Base-by-base conservation (phyloP, 805 yeast species). In the Myxozyma neotropica region DNA sequence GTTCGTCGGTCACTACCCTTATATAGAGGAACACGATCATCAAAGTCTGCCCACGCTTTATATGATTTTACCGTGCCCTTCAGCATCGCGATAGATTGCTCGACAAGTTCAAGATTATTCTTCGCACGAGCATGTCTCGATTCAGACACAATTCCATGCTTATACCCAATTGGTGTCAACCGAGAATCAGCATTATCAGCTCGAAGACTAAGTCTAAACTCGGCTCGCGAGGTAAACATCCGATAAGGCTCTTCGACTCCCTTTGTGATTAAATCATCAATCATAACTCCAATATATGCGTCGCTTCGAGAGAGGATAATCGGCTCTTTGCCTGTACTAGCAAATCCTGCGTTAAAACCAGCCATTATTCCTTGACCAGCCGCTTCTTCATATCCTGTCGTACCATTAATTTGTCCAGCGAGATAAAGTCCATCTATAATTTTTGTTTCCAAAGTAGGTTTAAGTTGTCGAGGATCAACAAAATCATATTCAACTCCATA, bases 401-500 rank as follows among this genome's bases (percentile, higher is more conserved):
- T 94, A 35, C 99, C 99, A 70, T 94, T 94, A 43, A 94, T 94
- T 73, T 94, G 99, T 1, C 99, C 99, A 0, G 99, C 99, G 46
- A 94, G 76, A 71, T 75, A 94, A 38, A 94, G 74, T 0, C 97
- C 97, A 10, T 79, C 74, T 1, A 94, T 83, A 2, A 81, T 73
- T 68, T 89, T 91, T 0, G 98, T 89, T 70, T 93, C 96, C 48
- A 94, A 74, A 0, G 95, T 88, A 46, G 78, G 80, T 55, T 80
- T 79, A 57, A 94, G 78, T 69, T 92, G 96, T 64, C 96, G 80
- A 1, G 99, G 99, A 70, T 94, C 97, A 29, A 94, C 86, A 71
- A 89, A 94, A 70, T 94, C 99, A 71, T 94, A 94, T 73, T 94
- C 99, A 1, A 94, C 99, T n/a, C 99, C 99, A 71, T 94, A 94